Evolutionary conservation across 768 basidiomycete genomes (phyloP), one percentile per base, ranked within the genome.

Genomic region (Leccinum aurantiacum): DNA sequence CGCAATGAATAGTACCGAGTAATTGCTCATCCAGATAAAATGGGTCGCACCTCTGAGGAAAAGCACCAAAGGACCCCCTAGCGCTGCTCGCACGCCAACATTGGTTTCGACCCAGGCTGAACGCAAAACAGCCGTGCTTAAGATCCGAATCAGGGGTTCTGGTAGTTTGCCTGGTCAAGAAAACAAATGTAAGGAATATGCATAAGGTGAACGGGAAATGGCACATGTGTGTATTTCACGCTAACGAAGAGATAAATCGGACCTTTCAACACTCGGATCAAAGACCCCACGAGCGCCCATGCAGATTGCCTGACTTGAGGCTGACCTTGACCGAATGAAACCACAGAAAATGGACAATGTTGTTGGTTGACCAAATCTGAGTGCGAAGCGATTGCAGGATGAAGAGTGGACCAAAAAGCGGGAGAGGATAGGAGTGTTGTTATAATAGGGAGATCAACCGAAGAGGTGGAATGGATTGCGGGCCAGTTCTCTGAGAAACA

Each of bases 61-160:
- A 11, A 79, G 78, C 9, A 94, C 75, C 53, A 93, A 67, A 0
- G 90, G 88, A 44, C 83, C 82, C 79, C 88, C 89, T 83, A 94
- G 87, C 1, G 73, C 71, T 4, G 75, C 73, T 64, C 89, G 87
- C 3, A 96, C 93, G 3, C 77, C 77, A 2, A 77, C 63, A 64
- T 96, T 93, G 1, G 81, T 77, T 69, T 98, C 95, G 0, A 84
- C 71, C 81, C 85, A 88, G 13, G 82, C 80, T 13, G 89, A 87
- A n/a, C 86, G 82, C 47, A 95, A 74, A 6, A 88, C 74, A 0
- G 82, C 85, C 1, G 75, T 67, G 55, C 86, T 83, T 24, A 93
- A 74, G 3, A 81, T 71, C 1, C 78, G 77, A 2, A 88, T 57
- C 17, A 82, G 56, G 0, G 67, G 57, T 44, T 65, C 53, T 19